These are phyloP conservation scores for Aureobasidium subglaciale DNA, from an alignment of 2,329 filamentous ascomycete species.

Conservation along the genomic window DNA sequence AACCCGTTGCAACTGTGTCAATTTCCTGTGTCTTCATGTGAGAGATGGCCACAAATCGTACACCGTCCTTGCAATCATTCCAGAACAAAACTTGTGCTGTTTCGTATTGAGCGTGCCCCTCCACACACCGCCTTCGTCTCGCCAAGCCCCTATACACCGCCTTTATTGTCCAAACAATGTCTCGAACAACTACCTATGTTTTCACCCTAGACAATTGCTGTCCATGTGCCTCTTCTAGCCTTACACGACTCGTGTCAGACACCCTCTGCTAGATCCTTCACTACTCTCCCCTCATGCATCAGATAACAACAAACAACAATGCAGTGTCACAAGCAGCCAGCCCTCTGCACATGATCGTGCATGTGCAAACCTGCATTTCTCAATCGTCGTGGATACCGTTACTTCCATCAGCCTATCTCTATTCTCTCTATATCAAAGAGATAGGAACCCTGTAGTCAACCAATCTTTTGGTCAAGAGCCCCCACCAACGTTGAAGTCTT, in stretches of 20 bases:
- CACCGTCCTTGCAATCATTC: no score
- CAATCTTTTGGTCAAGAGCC: not conserved
- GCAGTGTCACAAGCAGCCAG: not conserved
- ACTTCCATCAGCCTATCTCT: not conserved
- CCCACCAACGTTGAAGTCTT: not conserved
- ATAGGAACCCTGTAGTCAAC: not conserved
- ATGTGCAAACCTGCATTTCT: not conserved
- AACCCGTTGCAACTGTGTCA: not conserved
- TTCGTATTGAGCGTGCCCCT: not conserved
- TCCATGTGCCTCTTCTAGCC: not conserved
- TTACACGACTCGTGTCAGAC: not conserved
- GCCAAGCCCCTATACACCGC: conserved; percentile 5
- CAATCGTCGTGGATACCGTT: not conserved
- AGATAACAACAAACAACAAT: not conserved
- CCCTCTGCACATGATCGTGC: not conserved
- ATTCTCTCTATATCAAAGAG: not conserved
- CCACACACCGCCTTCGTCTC: not conserved
- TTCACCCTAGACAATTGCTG: not conserved
- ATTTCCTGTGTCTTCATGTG: not conserved
- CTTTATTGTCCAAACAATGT: not conserved
- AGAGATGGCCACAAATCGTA: not conserved
- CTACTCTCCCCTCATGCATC: no score
- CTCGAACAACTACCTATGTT: not conserved
- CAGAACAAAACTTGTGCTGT: no score
- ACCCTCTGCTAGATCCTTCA: no score